These are phyloP conservation scores for Serendipita sp. DNA, from an alignment of 768 basidiomycete species.

Conservation along the genomic window DNA sequence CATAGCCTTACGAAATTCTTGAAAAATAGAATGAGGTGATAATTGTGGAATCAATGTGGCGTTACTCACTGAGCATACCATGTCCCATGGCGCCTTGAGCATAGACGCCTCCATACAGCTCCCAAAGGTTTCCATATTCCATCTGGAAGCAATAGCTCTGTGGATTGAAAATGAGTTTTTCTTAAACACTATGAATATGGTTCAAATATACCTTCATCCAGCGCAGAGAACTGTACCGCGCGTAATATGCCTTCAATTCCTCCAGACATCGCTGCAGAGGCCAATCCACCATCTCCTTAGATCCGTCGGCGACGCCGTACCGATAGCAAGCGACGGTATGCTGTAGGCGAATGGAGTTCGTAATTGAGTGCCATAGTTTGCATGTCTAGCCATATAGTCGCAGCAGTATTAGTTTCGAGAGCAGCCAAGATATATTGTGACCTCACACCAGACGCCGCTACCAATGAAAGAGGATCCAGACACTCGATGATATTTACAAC, in stretches of 20 bases:
- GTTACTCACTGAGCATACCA: not conserved
- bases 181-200: not conserved
- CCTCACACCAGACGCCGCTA: not conserved
- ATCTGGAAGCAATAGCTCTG: not conserved
- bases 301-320: not conserved
- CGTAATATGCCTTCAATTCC: not conserved
- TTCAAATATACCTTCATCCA: not conserved
- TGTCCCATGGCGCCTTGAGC: not conserved
- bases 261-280: not conserved
- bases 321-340: not conserved
- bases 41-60: not conserved
- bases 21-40: not conserved
- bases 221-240: not conserved
- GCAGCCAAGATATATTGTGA: not conserved
- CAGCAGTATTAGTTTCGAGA: not conserved
- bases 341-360: not conserved
- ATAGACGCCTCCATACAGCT: not conserved
- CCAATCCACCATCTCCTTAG: not conserved
- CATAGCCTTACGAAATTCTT: not conserved
- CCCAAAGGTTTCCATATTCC: not conserved
- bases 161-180: not conserved
- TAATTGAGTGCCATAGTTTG: not conserved
- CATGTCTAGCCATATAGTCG: not conserved
- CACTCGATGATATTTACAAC: not conserved
- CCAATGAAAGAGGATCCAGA: not conserved